phyloP scores from a whole-genome alignment of 306 rosid species.

The Quercus engelmannii region DNA sequence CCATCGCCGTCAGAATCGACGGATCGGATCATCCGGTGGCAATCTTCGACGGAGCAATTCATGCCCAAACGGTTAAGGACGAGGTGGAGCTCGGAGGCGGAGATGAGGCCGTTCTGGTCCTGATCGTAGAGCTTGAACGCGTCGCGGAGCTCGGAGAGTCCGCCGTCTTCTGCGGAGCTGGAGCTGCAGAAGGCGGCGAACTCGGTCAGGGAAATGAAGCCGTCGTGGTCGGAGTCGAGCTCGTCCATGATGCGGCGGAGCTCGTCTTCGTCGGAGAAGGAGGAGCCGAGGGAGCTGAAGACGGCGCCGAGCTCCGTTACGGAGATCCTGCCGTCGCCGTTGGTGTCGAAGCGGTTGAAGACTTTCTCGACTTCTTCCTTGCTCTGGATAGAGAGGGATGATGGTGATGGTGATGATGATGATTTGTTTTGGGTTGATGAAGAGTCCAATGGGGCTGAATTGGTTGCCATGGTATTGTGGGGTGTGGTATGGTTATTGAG shows the following conservation, averaged over 20 bases:
- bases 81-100: constrained; percentile 54
- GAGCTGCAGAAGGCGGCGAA: constrained; percentile 68
- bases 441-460: no score
- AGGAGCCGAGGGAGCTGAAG: constrained; percentile 57
- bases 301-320: constrained; percentile 56
- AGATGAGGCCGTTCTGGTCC: constrained; percentile 81
- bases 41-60: constrained; percentile 58
- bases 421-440: no score
- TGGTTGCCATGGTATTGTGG: no score
- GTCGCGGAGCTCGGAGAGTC: constrained; percentile 57
- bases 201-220: constrained; percentile 65
- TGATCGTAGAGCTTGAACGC: constrained; percentile 87
- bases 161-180: constrained; percentile 36
- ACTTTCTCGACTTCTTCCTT: constrained; percentile 50
- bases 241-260: constrained; percentile 69
- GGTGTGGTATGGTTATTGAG: no score
- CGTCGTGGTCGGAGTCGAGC: constrained; percentile 75
- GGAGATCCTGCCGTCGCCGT: constrained; percentile 96
- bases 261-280: constrained; percentile 32
- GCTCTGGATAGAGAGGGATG: constrained; percentile 22
- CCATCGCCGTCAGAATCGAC: constrained; percentile 90
- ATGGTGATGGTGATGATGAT: no score
- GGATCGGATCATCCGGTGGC: constrained; percentile 64
- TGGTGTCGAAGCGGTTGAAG: constrained; percentile 70
- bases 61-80: constrained; percentile 71